These are phyloP conservation scores for Pyrus pyrifolia DNA, from an alignment of 306 rosid genomes.

Conservation along the genomic window DNA sequence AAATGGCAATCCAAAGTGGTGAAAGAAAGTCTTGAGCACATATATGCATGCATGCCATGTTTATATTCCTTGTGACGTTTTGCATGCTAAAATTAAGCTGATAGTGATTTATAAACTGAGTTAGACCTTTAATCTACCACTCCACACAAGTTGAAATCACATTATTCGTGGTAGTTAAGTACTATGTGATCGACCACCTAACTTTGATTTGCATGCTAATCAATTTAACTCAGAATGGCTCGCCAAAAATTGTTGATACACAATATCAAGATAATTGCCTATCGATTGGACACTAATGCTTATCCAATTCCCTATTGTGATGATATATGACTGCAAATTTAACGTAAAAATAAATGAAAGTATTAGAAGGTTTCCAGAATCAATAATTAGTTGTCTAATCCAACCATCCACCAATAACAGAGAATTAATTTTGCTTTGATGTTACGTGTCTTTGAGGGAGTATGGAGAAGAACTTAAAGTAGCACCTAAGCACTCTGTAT, in stretches of 20 bases:
- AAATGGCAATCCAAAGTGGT: not conserved
- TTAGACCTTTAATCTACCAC: conserved; percentile 33
- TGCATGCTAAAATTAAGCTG: conserved; percentile 4
- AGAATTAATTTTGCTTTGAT: not conserved
- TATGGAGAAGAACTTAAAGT: not conserved
- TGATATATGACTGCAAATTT: not conserved
- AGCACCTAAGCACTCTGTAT: not conserved
- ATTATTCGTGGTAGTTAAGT: conserved; percentile 44
- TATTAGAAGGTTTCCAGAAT: not conserved
- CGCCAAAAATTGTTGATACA: not conserved
- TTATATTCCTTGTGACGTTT: conserved; percentile 1
- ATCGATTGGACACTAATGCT: not conserved
- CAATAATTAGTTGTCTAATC: conserved; percentile 23
- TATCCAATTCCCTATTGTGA: not conserved
- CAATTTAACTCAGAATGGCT: conserved; percentile 10
- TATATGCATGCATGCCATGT: not conserved
- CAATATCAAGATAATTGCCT: not conserved
- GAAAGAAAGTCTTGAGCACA: not conserved
- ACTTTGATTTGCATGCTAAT: conserved; percentile 31
- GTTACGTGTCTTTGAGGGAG: not conserved
- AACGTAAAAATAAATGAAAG: not conserved
- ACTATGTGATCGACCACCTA: conserved; percentile 50
- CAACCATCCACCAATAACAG: conserved; percentile 13
- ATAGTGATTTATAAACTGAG: not conserved
- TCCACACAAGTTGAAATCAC: conserved; percentile 22